Percentiles rank a stretch among this genome's conserved stretches.
Evolutionary conservation across 2,329 filamentous ascomycete genomes (phyloP).

Genomic region (Drechmeria coniospora): DNA sequence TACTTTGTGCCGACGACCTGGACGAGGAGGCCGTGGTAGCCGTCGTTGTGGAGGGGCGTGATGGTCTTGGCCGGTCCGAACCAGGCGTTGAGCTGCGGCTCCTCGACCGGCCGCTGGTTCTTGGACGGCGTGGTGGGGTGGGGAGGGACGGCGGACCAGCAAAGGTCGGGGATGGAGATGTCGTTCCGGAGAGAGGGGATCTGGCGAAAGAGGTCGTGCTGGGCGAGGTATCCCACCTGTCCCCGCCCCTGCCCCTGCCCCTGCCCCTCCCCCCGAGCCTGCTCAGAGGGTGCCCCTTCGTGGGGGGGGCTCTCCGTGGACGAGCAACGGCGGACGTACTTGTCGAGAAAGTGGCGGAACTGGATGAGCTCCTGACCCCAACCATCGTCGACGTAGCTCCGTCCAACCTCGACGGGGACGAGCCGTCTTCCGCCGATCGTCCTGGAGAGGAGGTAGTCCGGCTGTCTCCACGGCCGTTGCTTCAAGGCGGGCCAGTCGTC

Average conservation of each 20-base stretch:
- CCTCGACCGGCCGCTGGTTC: slow-evolving; percentile 27
- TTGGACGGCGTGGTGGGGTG: slow-evolving; percentile 24
- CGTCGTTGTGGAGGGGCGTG: slow-evolving; percentile 85
- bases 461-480: slow-evolving; percentile 53
- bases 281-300: no score
- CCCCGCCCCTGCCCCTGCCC: background rate
- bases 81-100: slow-evolving; percentile 77
- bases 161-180: slow-evolving; percentile 70
- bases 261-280: background rate
- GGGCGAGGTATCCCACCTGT: slow-evolving; percentile 65
- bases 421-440: slow-evolving; percentile 67
- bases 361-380: slow-evolving; percentile 74
- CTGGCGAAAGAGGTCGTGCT: slow-evolving; percentile 76
- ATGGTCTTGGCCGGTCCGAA: slow-evolving; percentile 79
- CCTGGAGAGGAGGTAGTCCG: slow-evolving; percentile 54
- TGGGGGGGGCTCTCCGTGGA: background rate
- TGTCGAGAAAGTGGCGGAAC: slow-evolving; percentile 54
- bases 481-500: slow-evolving; percentile 61
- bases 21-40: slow-evolving; percentile 80
- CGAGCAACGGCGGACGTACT: slow-evolving; percentile 32
- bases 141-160: slow-evolving; percentile 53
- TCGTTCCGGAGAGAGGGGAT: slow-evolving; percentile 64
- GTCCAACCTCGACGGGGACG: slow-evolving; percentile 73
- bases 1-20: slow-evolving; percentile 90
- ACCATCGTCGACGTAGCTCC: slow-evolving; percentile 70